Percentiles rank a stretch among this genome's conserved stretches.
These are phyloP conservation scores for Pleurostoma richardsiae DNA, from an alignment of 2,329 filamentous ascomycete species.

Conservation along the genomic window DNA sequence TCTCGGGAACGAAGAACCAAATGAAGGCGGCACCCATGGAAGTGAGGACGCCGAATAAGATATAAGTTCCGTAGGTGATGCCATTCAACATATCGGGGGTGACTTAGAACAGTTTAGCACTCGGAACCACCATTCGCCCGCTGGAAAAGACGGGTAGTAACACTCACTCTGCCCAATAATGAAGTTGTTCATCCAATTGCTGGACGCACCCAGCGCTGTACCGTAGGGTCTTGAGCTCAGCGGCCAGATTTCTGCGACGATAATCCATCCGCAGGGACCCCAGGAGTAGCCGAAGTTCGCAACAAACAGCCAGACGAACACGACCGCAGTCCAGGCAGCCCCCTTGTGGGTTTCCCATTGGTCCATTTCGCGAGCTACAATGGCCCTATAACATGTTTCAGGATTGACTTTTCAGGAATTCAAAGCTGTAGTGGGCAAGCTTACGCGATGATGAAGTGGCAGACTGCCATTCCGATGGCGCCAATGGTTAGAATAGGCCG, in stretches of 20 bases:
- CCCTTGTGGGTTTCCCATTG: neutral
- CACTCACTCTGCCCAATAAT: conserved; percentile 22
- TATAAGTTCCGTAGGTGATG: conserved; percentile 52
- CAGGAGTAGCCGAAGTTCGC: conserved; percentile 3
- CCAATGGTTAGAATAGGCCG: conserved; percentile 6
- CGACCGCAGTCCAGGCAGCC: conserved; percentile 1
- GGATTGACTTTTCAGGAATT: no score
- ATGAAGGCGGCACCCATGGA: conserved; percentile 48
- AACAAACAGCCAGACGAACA: conserved; percentile 7
- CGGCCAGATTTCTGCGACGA: conserved; percentile 24
- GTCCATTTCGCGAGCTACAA: conserved; percentile 11
- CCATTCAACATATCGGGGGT: conserved; percentile 2
- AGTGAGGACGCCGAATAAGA: conserved; percentile 52
- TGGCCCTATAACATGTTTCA: conserved; percentile 7
- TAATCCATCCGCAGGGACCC: neutral
- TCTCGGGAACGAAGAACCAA: conserved; percentile 53
- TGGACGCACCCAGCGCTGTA: conserved; percentile 25
- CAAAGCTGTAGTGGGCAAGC: no score
- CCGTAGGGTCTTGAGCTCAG: conserved; percentile 27
- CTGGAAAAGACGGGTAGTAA: neutral
- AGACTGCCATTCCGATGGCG: conserved; percentile 7
- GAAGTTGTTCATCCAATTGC: conserved; percentile 32
- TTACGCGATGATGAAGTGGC: conserved; percentile 27
- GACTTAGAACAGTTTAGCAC: conserved; percentile 31
- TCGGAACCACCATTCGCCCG: no score